Evolutionary conservation across 2,329 filamentous ascomycete genomes (phyloP), one percentile per base, ranked within the genome.

Genomic region (Fusarium ramigenum): DNA sequence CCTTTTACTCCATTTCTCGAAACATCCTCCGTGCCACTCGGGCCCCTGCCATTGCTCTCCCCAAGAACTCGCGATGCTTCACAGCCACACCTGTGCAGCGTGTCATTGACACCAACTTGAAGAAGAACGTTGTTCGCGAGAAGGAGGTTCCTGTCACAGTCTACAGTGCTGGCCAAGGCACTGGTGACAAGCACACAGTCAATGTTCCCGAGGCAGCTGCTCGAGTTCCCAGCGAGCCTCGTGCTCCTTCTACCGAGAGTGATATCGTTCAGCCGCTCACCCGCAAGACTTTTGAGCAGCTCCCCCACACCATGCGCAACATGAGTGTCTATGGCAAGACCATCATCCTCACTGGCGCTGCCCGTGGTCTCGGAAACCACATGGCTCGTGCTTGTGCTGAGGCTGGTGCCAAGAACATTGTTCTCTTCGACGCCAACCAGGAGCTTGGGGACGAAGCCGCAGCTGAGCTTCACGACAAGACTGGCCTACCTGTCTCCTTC

Each of bases 371-470:
- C 10, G 93, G 93, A 56, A 93, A 93, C 87, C 87, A 92, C 84
- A 95, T 95, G 91, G 92, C 93, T 53, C 90, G 92, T 69, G 93
- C 92, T 63, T 91, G 93, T 73, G 90, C 92, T 54, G 93, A 95
- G 84, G 92, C 92, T 60, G 93, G 93, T 66, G 91, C 92, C 56
- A 91, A 92, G 83, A 90, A 90, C 56, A 88, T 95, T 62, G 87
- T 92, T 79, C 93, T 95, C 79, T 91, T 95, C 78, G 93, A 95
- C 77, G 91, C 92, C 74, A 93, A 94, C 85, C 89, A 93, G 83
- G 89, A 93, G 76, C 87, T 93, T 19, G 93, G 93, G 34, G 92
- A 93, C 77, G 85, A 89, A 78, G 86, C 92, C 5, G 92, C 92
- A 25, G 88, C 88, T 25, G 90, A 93, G 82, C 87, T 95, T 47